Percentiles rank a stretch among this genome's conserved stretches.
Conservation (phyloP, 2,329 filamentous ascomycete species). For the Botrytis sinoallii region DNA sequence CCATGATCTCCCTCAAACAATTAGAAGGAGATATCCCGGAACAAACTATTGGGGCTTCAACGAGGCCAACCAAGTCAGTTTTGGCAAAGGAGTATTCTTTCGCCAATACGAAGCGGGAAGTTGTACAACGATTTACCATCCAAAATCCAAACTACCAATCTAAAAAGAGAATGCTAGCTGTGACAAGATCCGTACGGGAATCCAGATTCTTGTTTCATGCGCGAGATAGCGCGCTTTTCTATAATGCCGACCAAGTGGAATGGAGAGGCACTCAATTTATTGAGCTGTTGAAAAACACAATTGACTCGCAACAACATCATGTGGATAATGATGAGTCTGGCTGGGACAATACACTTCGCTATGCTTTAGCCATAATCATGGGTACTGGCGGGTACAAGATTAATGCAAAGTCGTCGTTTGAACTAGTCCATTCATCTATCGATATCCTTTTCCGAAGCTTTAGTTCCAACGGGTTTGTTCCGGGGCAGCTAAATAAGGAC, state of each 20-base stretch:
- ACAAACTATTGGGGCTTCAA: accelerated
- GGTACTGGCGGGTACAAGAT: background rate
- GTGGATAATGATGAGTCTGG: background rate
- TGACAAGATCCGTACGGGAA: background rate
- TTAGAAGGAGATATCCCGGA: background rate
- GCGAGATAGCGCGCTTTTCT: background rate
- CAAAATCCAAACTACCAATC: background rate
- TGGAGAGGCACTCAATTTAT: background rate
- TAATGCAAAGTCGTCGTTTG: background rate
- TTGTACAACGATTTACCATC: background rate
- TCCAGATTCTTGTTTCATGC: background rate
- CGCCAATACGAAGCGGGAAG: background rate
- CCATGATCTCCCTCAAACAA: background rate
- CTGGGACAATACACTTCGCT: background rate
- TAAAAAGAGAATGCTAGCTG: background rate
- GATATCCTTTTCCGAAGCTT: background rate
- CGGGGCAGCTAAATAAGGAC: background rate
- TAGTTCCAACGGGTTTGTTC: background rate
- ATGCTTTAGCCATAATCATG: background rate
- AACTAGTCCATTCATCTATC: background rate
- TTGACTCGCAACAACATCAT: background rate
- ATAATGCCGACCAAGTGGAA: accelerated
- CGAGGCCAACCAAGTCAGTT: background rate
- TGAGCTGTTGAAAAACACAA: background rate
- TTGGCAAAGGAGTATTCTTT: background rate